These are phyloP conservation scores for Chara braunii DNA, from an alignment of 139 green algal species.

Conservation along the genomic window DNA sequence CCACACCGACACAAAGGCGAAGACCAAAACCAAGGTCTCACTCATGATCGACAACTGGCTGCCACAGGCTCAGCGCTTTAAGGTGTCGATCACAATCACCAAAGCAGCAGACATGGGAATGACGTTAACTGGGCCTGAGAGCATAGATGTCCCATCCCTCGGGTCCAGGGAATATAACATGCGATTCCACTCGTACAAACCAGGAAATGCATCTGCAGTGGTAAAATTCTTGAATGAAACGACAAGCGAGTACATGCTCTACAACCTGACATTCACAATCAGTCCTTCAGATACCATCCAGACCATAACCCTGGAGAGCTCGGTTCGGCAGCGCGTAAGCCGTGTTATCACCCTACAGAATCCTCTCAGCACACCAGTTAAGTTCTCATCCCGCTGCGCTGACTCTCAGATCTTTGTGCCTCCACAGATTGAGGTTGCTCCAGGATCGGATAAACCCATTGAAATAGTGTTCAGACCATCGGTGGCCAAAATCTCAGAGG, in stretches of 20 bases:
- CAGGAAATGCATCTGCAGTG: conserved; percentile 30
- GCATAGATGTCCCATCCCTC: conserved; percentile 59
- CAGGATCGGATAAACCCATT: conserved; percentile 30
- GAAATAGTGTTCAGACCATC: conserved; percentile 60
- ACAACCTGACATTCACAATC: conserved; percentile 56
- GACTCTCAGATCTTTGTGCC: conserved; percentile 30
- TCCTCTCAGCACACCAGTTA: conserved; percentile 50
- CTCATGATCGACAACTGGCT: conserved; percentile 71
- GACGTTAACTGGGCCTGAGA: conserved; percentile 48
- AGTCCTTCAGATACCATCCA: conserved; percentile 40
- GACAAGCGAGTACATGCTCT: conserved; percentile 63
- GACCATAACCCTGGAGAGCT: conserved; percentile 52
- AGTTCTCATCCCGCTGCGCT: too few relatives aligned
- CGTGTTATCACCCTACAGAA: conserved; percentile 52
- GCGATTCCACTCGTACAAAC: conserved; percentile 50
- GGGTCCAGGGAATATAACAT: conserved; percentile 60
- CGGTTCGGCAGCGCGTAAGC: conserved; percentile 50
- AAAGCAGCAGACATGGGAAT: conserved; percentile 41
- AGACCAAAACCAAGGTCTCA: conserved; percentile 48
- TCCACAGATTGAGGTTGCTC: conserved; percentile 34
- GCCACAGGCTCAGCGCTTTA: conserved; percentile 63
- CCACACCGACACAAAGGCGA: conserved; percentile 47
- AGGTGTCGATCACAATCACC: conserved; percentile 40
- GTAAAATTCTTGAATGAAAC: conserved; percentile 70
- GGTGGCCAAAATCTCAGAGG: conserved; percentile 46